Evolutionary conservation across 2,329 filamentous ascomycete genomes (phyloP).

Genomic region (Exophiala dermatitidis): DNA sequence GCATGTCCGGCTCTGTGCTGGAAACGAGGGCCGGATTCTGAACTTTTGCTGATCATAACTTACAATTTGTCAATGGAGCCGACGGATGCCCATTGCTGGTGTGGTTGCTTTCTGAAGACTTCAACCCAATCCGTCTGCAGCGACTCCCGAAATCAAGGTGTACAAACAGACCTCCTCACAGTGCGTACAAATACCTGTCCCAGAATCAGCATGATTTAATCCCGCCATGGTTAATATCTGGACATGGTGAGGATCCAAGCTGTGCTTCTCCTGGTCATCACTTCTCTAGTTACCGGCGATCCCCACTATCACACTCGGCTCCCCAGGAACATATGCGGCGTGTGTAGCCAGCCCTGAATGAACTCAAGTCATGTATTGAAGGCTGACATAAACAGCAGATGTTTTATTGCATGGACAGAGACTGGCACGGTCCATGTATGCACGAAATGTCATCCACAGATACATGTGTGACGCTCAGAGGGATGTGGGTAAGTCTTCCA

Average conservation of each 20-base stretch:
- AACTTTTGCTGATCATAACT: not conserved
- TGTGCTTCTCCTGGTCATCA: not conserved
- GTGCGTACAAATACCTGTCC: not conserved
- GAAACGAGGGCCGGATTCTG: not conserved
- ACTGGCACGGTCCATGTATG: not conserved
- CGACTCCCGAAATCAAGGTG: not conserved
- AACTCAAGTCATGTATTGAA: not conserved
- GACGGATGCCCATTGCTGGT: not conserved
- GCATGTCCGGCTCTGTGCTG: not conserved
- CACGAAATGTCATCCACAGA: not conserved
- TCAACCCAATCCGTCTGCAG: not conserved
- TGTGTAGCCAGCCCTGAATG: not conserved
- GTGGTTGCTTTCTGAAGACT: not conserved
- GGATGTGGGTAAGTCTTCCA: not conserved
- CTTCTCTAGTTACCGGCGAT: not conserved
- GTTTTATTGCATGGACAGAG: constrained; percentile 1
- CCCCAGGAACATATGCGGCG: not conserved
- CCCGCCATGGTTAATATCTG: not conserved
- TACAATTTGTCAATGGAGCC: not conserved
- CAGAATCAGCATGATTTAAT: not conserved
- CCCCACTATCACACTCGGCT: not conserved
- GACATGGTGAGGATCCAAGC: not conserved
- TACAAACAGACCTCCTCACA: not conserved
- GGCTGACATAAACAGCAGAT: constrained; percentile 1
- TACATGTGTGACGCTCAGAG: constrained; percentile 1